Conservation (phyloP, 805 yeast species). For the Tetrapisispora pingtungensis region DNA sequence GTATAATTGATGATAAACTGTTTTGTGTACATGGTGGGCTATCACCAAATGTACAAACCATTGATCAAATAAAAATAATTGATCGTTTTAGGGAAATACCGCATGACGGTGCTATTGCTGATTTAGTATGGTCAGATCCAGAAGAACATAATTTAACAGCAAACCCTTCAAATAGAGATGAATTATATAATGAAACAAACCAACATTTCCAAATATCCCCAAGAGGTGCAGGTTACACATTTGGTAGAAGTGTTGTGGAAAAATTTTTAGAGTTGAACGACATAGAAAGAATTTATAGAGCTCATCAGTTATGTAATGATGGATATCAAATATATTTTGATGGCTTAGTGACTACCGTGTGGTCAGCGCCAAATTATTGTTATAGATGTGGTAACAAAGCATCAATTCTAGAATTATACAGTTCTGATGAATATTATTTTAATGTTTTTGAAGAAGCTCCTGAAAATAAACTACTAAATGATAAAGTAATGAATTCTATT, state of each 20-base stretch:
- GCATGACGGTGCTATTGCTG: constrained; percentile 99
- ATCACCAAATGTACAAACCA: constrained; percentile 87
- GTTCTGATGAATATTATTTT: constrained; percentile 58
- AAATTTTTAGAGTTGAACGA: constrained; percentile 71
- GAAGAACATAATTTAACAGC: constrained; percentile 51
- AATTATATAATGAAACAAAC: constrained; percentile 15
- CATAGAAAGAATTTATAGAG: constrained; percentile 75
- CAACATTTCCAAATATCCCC: constrained; percentile 80
- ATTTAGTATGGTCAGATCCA: constrained; percentile 97
- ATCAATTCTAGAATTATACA: constrained; percentile 81
- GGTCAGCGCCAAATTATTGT: constrained; percentile 98
- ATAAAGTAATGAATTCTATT: constrained; percentile 4
- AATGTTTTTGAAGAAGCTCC: constrained; percentile 97
- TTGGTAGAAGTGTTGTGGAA: constrained; percentile 84
- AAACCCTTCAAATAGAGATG: constrained; percentile 25
- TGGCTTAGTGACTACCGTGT: constrained; percentile 87
- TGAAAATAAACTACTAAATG: constrained; percentile 46
- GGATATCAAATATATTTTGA: constrained; percentile 89
- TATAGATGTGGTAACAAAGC: constrained; percentile 96
- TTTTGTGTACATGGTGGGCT: constrained; percentile 97
- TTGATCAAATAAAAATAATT: constrained; percentile 82
- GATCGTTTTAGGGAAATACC: constrained; percentile 94
- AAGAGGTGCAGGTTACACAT: constrained; percentile 96
- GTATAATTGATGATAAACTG: constrained; percentile 78
- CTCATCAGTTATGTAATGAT: constrained; percentile 94